Conservation (phyloP, 2,329 filamentous ascomycete species). For the Triangularia setosa region DNA sequence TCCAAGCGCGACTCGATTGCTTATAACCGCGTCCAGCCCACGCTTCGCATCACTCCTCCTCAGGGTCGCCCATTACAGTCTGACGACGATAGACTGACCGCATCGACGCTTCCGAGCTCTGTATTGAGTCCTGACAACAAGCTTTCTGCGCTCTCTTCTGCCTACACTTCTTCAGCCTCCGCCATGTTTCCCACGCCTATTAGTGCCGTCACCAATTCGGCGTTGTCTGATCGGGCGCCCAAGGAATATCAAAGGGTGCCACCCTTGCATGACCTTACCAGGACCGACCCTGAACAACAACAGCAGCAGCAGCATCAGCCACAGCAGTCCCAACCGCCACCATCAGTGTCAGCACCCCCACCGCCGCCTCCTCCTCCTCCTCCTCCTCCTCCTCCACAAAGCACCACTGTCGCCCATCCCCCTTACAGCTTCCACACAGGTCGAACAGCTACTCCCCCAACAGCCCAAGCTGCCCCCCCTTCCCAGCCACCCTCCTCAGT, state of each 20-base stretch:
- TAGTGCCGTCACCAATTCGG: conserved; percentile 45
- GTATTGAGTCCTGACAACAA: conserved; percentile 58
- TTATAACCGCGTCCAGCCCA: conserved; percentile 56
- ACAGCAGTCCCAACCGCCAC: conserved; percentile 10
- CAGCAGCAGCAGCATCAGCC: conserved; percentile 7
- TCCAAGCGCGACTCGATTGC: conserved; percentile 55
- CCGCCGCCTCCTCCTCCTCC: conserved; percentile 34
- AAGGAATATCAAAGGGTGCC: conserved; percentile 59
- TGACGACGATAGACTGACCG: conserved; percentile 56
- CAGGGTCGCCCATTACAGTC: conserved; percentile 52
- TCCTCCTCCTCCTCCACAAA: conserved; percentile 40
- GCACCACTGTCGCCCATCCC: conserved; percentile 51
- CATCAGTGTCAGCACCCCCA: conserved; percentile 3
- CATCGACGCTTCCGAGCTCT: conserved; percentile 57
- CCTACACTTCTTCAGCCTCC: conserved; percentile 44
- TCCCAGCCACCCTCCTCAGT: conserved; percentile 24
- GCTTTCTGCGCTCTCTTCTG: conserved; percentile 54
- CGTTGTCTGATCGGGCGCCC: conserved; percentile 47
- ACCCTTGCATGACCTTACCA: conserved; percentile 55
- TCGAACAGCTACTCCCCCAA: conserved; percentile 46
- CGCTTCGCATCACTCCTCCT: conserved; percentile 60
- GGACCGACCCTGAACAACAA: conserved; percentile 53
- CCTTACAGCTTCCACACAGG: conserved; percentile 53
- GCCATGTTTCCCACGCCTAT: conserved; percentile 56
- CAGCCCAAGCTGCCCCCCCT: conserved; percentile 25